Evolutionary conservation across 2,329 filamentous ascomycete species (phyloP).

Genomic region (Phyllachora maydis): DNA sequence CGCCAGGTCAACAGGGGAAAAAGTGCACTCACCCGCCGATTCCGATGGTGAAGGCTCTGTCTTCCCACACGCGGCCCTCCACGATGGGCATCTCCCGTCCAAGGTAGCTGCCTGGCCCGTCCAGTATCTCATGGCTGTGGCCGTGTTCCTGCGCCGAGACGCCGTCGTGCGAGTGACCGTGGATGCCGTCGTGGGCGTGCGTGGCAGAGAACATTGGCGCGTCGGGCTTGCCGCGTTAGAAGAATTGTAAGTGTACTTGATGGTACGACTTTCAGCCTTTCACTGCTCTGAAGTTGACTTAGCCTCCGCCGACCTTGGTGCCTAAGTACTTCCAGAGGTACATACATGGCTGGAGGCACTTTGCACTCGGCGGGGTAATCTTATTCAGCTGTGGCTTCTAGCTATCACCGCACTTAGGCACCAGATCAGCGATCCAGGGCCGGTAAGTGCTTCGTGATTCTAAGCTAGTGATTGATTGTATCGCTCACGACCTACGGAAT

Average conservation of each 20-base stretch:
- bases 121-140: conserved; percentile 87
- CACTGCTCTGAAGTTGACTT: background rate
- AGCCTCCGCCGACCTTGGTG: too few relatives aligned
- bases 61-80: conserved; percentile 70
- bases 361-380: too few relatives aligned
- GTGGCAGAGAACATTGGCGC: conserved; percentile 4
- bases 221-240: conserved; percentile 8
- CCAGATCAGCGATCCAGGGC: too few relatives aligned
- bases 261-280: background rate
- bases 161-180: conserved; percentile 32
- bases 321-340: too few relatives aligned
- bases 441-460: too few relatives aligned
- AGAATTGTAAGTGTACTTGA: background rate
- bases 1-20: too few relatives aligned
- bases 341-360: too few relatives aligned
- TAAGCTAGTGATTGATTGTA: too few relatives aligned
- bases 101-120: conserved; percentile 78
- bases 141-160: conserved; percentile 54
- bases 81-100: conserved; percentile 86
- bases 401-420: too few relatives aligned
- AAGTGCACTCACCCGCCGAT: conserved; percentile 62
- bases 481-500: too few relatives aligned
- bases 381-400: too few relatives aligned
- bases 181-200: conserved; percentile 25
- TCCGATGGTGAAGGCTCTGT: conserved; percentile 87